Evolutionary conservation across 2,329 filamentous ascomycete species (phyloP), one percentile per base, ranked within the genome.

Genomic region (Aureobasidium pullulans): DNA sequence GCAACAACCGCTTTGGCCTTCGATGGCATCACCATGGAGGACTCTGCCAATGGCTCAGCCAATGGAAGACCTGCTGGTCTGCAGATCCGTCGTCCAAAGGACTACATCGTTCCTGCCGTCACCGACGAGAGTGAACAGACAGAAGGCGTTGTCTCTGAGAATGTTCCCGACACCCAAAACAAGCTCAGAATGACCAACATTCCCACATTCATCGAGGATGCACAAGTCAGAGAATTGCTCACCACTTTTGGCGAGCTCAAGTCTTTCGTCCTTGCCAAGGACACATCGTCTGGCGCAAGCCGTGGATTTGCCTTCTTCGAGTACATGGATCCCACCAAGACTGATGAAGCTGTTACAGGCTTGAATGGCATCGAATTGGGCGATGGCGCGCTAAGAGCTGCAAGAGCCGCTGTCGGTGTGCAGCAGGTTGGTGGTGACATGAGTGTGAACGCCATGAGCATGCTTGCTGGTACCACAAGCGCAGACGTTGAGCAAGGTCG

Each of bases 261-360:
- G 72, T 88, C 91, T 0, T 96, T 97, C 71, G 81, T 93, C 4
- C 76, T 99, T 48, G 92, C 94, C 60, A 96, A 95, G 71, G 93
- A 99, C 67, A 84, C 78, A 34, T 84, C 85, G 64, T 93, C 89
- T 1, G 91, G 92, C 59, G 89, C 96, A 74, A 65, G 62, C 34
- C 65, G 96, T 87, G 94, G 94, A 34, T 91, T 99, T 67, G 93
- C 93, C 0, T 99, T 99, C 77, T 96, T 90, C 75, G 95, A 99
- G 74, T 99, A 96, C 67, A 80, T 83, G 57, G 90, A 97, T 62
- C 82, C 90, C 7, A 71, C 72, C 29, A 82, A 83, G 40, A 96
- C 94, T 28, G 86, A 89, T 60, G 87, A 93, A 61, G 94, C 94
- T 11, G 87, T 97, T 13, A 89, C 96, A 66, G 90, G 90, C 10